Evolutionary conservation across 2,329 filamentous ascomycete species (phyloP).

Genomic region (Cladosporium sp.): DNA sequence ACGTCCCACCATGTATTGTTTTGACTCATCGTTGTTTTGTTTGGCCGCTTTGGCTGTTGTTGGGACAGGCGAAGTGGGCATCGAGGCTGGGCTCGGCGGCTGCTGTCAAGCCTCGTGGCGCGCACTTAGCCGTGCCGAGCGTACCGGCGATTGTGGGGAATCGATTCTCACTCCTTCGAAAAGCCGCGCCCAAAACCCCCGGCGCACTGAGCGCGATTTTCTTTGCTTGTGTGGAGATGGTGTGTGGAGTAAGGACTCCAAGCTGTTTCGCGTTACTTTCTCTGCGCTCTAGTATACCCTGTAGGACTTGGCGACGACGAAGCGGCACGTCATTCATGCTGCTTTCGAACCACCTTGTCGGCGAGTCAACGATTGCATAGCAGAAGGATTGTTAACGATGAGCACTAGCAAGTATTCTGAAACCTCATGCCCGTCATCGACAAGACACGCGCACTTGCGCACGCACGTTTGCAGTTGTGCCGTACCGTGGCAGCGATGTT

Average conservation of each 20-base stretch:
- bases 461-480: neutral
- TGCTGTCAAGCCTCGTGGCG: constrained; percentile 13
- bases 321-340: neutral
- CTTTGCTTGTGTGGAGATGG: neutral
- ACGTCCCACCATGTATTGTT: neutral
- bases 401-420: neutral
- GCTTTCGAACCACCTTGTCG: neutral
- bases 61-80: constrained; percentile 6
- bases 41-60: neutral
- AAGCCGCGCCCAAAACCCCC: too few relatives aligned
- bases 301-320: neutral
- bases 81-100: neutral
- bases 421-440: neutral
- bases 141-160: constrained; percentile 9
- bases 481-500: too few relatives aligned
- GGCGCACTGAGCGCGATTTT: constrained; percentile 2
- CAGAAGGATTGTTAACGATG: too few relatives aligned
- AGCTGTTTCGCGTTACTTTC: neutral
- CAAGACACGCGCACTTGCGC: neutral
- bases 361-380: too few relatives aligned
- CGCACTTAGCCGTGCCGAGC: constrained; percentile 13
- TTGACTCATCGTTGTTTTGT: constrained; percentile 3
- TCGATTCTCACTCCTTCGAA: neutral
- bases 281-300: too few relatives aligned
- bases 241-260: neutral